Base-by-base conservation (phyloP, 2,329 filamentous ascomycete species). In the Fusarium udum region DNA sequence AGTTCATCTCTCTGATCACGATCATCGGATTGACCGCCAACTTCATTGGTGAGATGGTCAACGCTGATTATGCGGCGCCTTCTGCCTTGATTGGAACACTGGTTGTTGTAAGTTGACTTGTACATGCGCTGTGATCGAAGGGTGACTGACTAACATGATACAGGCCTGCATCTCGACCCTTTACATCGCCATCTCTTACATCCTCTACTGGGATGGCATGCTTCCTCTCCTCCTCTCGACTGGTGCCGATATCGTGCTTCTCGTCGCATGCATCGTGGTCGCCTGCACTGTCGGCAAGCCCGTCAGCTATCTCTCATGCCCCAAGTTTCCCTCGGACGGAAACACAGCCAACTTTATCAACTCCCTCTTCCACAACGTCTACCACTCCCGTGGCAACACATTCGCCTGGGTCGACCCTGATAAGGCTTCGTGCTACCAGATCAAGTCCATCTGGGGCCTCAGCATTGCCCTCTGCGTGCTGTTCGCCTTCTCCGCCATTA, bases 401-500 rank as follows among this genome's bases (percentile, higher is more conserved):
- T 83, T 85, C 59, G 79, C 84, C 49, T 88, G 88, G 82, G 85
- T 87, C 28, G 85, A 85, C 61, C 84, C 85, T 8, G 86, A 86
- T 75, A 86, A 86, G 80, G 81, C 88, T 24, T 92, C 93, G 62
- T 98, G 95, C 84, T 90, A 91, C 78, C 91, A 96, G 85, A 91
- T 95, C 81, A 97, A 97, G 87, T 90, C 92, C 22, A 89, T 96
- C 74, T 97, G 95, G 95, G 95, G 94, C 2, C 83, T 97, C 68
- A 89, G 90, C 80, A 95, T 97, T 81, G 91, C 91, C 9, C 87
- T 97, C 56, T 94, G 91, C 80, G 88, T 93, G 48, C 83, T 94
- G 40, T 93, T 93, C 78, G 87, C 89, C 69, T 87, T 93, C 67
- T 92, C 90, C 5, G 83, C 86, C 51, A 82, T 92, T 56, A 86